These are phyloP conservation scores for Lentinula novae-zelandiae DNA, from an alignment of 1,284 basidiomycete species.

Conservation along the genomic window DNA sequence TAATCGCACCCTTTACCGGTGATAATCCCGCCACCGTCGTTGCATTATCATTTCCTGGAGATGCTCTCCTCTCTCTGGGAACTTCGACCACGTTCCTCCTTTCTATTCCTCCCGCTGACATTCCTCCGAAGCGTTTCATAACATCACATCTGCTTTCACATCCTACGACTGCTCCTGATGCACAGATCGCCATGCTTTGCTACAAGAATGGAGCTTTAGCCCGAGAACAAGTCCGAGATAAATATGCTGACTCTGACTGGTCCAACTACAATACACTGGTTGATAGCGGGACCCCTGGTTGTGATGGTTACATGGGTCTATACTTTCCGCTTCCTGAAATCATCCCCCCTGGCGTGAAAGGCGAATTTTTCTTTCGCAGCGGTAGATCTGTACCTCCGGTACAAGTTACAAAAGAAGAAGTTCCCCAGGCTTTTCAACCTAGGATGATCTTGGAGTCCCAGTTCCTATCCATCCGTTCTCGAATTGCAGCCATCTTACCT, in stretches of 20 bases:
- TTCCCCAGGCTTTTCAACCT: constrained; percentile 56
- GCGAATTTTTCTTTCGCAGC: constrained; percentile 59
- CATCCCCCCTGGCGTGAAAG: constrained; percentile 71
- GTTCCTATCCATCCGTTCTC: constrained; percentile 74
- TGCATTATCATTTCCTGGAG: constrained; percentile 74
- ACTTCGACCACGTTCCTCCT: constrained; percentile 89
- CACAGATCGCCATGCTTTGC: constrained; percentile 77
- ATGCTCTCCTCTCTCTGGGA: constrained; percentile 87
- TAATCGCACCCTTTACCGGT: constrained; percentile 84
- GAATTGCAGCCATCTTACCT: constrained; percentile 67
- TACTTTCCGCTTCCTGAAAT: constrained; percentile 85
- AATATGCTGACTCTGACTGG: constrained; percentile 66
- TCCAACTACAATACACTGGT: constrained; percentile 68
- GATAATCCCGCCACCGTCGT: constrained; percentile 91
- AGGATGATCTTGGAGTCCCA: constrained; percentile 87
- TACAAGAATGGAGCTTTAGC: constrained; percentile 84
- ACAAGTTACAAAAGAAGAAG: constrained; percentile 30
- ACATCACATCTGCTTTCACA: constrained; percentile 73
- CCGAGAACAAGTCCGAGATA: constrained; percentile 77
- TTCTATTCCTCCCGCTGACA: constrained; percentile 59
- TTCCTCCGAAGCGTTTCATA: constrained; percentile 65
- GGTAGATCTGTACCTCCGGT: constrained; percentile 19
- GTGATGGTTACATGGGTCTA: constrained; percentile 59
- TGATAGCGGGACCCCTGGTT: constrained; percentile 53
- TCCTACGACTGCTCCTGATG: constrained; percentile 50